phyloP scores from a whole-genome alignment of 176 grass and related monocot species.

The Aegilops tauschii region DNA sequence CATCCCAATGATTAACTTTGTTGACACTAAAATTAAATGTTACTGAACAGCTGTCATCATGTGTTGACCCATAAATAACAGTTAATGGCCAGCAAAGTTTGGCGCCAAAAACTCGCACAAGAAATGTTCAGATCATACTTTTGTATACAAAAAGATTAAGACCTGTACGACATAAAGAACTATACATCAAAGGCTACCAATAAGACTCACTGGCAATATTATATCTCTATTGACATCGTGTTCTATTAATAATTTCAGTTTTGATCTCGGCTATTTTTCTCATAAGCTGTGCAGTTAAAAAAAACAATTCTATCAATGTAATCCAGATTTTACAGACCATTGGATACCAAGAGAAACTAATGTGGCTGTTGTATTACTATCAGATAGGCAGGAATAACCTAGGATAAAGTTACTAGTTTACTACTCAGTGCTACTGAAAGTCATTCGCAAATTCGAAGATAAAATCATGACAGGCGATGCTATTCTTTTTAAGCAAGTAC shows the following conservation, averaged over 20 bases:
- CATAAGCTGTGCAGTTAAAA: neutral
- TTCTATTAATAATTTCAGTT: neutral
- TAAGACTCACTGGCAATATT: neutral
- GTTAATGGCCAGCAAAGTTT: neutral
- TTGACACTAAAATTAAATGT: neutral
- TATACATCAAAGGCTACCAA: neutral
- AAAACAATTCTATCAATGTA: neutral
- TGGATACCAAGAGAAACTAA: neutral
- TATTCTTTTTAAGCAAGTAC: constrained; percentile 7
- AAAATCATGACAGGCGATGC: constrained; percentile 6
- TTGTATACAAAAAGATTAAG: neutral
- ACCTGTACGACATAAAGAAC: neutral
- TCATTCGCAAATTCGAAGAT: neutral
- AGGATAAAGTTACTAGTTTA: neutral
- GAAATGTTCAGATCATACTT: constrained; percentile 32
- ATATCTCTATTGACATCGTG: neutral
- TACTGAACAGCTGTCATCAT: neutral
- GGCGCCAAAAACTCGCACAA: neutral
- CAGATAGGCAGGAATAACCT: constrained; percentile 3
- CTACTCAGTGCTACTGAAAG: neutral
- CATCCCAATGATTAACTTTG: neutral
- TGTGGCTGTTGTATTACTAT: neutral
- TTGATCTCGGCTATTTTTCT: neutral
- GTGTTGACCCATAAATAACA: neutral
- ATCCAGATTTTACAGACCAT: neutral